Evolutionary conservation across 2,329 filamentous ascomycete species (phyloP).

Genomic region (Fusarium anguioides): DNA sequence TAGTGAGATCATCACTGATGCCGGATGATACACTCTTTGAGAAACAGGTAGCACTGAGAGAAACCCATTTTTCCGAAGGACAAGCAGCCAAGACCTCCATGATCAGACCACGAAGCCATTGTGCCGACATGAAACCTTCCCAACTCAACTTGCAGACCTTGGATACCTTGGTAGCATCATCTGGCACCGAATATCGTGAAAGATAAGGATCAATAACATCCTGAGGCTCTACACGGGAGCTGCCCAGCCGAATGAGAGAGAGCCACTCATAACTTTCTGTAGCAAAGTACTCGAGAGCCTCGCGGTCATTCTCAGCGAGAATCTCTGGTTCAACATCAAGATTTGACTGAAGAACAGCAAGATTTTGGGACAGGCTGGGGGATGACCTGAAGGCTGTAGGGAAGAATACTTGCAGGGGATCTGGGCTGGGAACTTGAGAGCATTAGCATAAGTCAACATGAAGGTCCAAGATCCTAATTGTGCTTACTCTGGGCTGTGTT

Average conservation of each 20-base stretch:
- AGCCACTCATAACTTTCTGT: constrained; percentile 80
- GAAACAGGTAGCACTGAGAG: constrained; percentile 64
- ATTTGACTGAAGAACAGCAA: constrained; percentile 39
- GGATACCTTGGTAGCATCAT: constrained; percentile 45
- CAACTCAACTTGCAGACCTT: constrained; percentile 65
- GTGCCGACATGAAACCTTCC: constrained; percentile 67
- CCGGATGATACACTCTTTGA: constrained; percentile 57
- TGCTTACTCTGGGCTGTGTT: constrained; percentile 51
- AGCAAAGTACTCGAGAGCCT: constrained; percentile 71
- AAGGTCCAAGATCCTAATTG: neutral
- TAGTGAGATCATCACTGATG: constrained; percentile 61
- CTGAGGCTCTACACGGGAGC: constrained; percentile 66
- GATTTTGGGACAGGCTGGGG: constrained; percentile 28
- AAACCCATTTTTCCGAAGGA: constrained; percentile 65
- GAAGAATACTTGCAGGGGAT: constrained; percentile 60
- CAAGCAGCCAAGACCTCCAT: constrained; percentile 57
- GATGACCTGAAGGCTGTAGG: constrained; percentile 56
- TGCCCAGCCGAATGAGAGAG: constrained; percentile 72
- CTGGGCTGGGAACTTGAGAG: constrained; percentile 58
- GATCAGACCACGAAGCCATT: constrained; percentile 63
- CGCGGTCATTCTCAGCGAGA: constrained; percentile 52
- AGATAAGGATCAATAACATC: constrained; percentile 76
- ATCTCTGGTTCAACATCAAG: constrained; percentile 42
- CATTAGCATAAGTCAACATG: constrained; percentile 36
- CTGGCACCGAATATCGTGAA: constrained; percentile 72